Conservation (phyloP, 306 rosid genomes). For the Castanea mollissima region DNA sequence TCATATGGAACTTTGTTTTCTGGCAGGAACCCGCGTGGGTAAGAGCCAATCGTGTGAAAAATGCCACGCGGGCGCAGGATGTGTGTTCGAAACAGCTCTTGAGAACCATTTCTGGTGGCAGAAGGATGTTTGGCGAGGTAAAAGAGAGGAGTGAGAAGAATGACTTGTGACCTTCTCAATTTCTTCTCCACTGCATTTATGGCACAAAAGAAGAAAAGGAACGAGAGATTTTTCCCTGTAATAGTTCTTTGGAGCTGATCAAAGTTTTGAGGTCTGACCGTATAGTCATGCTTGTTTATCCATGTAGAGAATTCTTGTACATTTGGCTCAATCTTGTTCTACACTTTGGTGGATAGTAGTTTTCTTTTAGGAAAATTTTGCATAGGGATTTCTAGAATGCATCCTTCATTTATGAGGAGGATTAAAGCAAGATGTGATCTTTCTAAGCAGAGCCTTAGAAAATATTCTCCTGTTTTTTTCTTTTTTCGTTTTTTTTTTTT, state of each 20-base stretch:
- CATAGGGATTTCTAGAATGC: too few relatives aligned
- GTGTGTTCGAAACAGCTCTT: conserved; percentile 76
- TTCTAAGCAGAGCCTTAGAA: too few relatives aligned
- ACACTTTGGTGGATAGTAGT: not conserved
- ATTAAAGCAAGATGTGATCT: too few relatives aligned
- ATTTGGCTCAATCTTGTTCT: not conserved
- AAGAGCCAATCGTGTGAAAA: conserved; percentile 69
- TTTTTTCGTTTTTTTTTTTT: too few relatives aligned
- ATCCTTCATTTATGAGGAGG: too few relatives aligned
- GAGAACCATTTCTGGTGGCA: conserved; percentile 65
- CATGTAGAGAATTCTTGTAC: not conserved
- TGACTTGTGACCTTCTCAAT: not conserved
- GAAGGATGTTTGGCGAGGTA: conserved; percentile 17
- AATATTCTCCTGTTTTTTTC: too few relatives aligned
- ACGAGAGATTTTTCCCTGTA: not conserved
- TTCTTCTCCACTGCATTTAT: not conserved
- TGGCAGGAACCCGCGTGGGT: conserved; percentile 99
- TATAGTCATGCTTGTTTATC: not conserved
- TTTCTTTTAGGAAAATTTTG: not conserved
- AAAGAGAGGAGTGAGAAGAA: conserved; percentile 30
- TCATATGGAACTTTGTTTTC: conserved; percentile 4
- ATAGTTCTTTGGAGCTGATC: not conserved
- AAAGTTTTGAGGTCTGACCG: not conserved
- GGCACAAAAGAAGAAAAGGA: not conserved
- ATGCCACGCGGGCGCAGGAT: conserved; percentile 64